These are phyloP conservation scores for Scutellaria baicalensis DNA, from an alignment of 257 asterid genomes.

Conservation along the genomic window DNA sequence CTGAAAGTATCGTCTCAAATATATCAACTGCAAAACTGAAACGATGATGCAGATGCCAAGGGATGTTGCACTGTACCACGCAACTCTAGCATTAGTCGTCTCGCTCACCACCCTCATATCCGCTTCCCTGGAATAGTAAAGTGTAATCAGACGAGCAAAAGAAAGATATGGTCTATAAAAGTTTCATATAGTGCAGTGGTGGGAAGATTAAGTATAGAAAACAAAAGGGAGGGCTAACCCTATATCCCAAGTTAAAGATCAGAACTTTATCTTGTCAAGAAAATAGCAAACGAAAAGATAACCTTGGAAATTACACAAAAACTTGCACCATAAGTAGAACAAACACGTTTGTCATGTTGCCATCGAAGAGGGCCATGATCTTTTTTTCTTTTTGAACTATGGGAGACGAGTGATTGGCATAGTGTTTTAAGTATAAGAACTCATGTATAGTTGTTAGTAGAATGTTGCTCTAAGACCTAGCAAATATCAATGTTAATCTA, in stretches of 20 bases:
- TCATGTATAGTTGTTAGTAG: background rate
- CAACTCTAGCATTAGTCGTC: constrained; percentile 55
- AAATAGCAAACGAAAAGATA: background rate
- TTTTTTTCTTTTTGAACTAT: background rate
- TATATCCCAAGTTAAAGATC: background rate
- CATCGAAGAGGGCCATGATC: background rate
- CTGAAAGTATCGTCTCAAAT: constrained; percentile 52
- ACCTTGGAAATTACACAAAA: background rate
- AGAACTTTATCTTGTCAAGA: background rate
- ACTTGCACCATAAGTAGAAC: background rate
- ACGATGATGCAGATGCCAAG: constrained; percentile 43
- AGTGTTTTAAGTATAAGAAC: too few relatives aligned
- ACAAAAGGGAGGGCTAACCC: background rate
- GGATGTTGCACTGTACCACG: constrained; percentile 50
- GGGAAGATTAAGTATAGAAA: background rate
- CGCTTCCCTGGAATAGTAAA: constrained; percentile 37
- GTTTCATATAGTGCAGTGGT: background rate
- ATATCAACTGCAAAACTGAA: constrained; percentile 36
- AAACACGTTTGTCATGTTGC: background rate
- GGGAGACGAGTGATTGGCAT: background rate
- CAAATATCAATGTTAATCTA: too few relatives aligned
- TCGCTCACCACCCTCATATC: constrained; percentile 68
- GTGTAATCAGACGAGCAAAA: background rate
- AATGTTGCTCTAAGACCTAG: background rate
- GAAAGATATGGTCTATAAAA: background rate